These are phyloP conservation scores for Paraleonurus japonicus DNA, from an alignment of 257 asterid genomes.

Conservation along the genomic window DNA sequence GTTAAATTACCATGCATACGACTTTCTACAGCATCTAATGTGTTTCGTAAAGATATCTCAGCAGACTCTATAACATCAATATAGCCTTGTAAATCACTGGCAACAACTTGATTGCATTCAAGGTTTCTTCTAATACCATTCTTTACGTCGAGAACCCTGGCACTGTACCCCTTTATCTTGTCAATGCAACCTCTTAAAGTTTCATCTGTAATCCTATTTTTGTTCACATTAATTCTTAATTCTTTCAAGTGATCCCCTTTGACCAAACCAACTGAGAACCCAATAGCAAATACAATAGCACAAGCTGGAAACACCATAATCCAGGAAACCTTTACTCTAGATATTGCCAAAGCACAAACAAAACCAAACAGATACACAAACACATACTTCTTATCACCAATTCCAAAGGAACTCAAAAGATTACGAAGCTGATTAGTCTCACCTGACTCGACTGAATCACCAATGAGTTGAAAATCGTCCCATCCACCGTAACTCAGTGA, in stretches of 20 bases:
- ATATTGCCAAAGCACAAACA: constrained; percentile 78
- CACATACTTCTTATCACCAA: constrained; percentile 61
- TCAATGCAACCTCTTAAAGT: constrained; percentile 36
- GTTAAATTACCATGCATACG: constrained; percentile 37
- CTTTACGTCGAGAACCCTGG: constrained; percentile 43
- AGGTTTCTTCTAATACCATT: constrained; percentile 45
- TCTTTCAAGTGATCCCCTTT: constrained; percentile 61
- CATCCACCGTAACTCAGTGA: constrained; percentile 65
- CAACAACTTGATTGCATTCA: constrained; percentile 42
- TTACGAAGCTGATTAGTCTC: constrained; percentile 53
- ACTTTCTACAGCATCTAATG: constrained; percentile 45
- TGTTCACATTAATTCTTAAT: constrained; percentile 32
- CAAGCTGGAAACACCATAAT: constrained; percentile 74
- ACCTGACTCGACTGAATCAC: constrained; percentile 44
- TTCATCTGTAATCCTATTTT: constrained; percentile 44
- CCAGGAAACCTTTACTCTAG: constrained; percentile 72
- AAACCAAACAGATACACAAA: constrained; percentile 79
- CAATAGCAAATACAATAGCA: constrained; percentile 72
- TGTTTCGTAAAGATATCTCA: constrained; percentile 30
- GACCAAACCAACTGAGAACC: constrained; percentile 68
- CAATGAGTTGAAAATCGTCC: constrained; percentile 53
- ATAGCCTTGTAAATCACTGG: constrained; percentile 58
- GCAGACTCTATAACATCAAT: constrained; percentile 44
- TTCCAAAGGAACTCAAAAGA: constrained; percentile 57
- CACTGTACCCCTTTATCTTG: constrained; percentile 41